These are phyloP conservation scores for Salix suchowensis DNA, from an alignment of 345 rosid species.

Conservation along the genomic window DNA sequence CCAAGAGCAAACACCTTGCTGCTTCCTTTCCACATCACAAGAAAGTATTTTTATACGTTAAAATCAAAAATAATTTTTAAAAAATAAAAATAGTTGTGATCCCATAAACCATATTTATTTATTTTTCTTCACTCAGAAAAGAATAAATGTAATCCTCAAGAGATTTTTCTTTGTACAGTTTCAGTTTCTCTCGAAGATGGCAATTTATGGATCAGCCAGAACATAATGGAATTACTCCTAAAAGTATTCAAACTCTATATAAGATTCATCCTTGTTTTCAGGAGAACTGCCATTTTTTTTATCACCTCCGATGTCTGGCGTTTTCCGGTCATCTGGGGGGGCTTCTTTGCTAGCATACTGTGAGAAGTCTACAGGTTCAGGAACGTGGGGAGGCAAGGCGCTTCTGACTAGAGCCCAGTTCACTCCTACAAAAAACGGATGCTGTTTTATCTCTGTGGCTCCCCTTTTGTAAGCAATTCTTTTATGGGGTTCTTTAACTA, in stretches of 20 bases:
- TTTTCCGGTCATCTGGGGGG: constrained; percentile 12
- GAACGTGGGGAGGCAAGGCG: constrained; percentile 77
- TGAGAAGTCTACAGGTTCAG: constrained; percentile 69
- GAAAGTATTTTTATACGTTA: not conserved
- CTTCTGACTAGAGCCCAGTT: constrained; percentile 89
- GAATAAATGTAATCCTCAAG: not conserved
- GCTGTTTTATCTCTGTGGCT: constrained; percentile 89
- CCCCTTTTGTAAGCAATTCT: constrained; percentile 78
- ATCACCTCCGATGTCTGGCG: not conserved
- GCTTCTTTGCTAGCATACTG: constrained; percentile 50
- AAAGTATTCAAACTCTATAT: constrained; percentile 24
- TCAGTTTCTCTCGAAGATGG: not conserved
- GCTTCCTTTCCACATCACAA: not conserved
- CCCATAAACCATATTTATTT: not conserved
- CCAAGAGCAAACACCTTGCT: not conserved
- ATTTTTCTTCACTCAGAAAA: constrained; percentile 4
- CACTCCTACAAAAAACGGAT: constrained; percentile 82
- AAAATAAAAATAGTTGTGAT: too few species aligned
- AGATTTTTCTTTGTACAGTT: constrained; percentile 1
- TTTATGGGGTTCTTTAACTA: constrained; percentile 79
- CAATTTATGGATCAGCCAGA: not conserved
- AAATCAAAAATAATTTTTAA: not conserved
- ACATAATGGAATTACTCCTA: not conserved
- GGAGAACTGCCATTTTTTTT: not conserved
- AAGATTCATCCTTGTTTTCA: constrained; percentile 7